These are phyloP conservation scores for Wickerhamiella galacta DNA, from an alignment of 805 yeast species.

Conservation along the genomic window DNA sequence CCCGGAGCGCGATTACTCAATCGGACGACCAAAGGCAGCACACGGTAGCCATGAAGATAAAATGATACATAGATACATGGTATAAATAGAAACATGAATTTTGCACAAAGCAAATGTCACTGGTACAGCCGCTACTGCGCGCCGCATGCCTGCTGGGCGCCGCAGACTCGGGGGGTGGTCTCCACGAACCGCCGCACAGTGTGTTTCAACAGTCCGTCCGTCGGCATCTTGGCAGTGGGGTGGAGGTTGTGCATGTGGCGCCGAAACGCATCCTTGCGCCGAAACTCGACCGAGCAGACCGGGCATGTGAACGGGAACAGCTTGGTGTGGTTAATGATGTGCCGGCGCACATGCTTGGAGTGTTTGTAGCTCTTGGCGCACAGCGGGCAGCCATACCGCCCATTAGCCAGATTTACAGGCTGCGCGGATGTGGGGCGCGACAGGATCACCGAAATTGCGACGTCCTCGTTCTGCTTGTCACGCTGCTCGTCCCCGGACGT, in stretches of 20 bases:
- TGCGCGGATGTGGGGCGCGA: slow-evolving; percentile 1
- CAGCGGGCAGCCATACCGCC: slow-evolving; percentile 10
- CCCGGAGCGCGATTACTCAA: no score
- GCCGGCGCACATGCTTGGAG: slow-evolving; percentile 13
- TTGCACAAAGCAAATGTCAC: no score
- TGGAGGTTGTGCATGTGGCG: slow-evolving; percentile 7
- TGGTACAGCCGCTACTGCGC: background rate
- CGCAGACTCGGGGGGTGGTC: background rate
- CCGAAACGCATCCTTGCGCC: slow-evolving; percentile 11
- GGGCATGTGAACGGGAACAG: slow-evolving; percentile 8
- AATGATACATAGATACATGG: no score
- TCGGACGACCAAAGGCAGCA: no score
- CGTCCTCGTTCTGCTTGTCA: slow-evolving; percentile 1
- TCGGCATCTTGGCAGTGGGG: slow-evolving; percentile 1
- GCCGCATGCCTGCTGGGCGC: background rate
- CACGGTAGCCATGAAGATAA: no score
- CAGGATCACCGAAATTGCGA: slow-evolving; percentile 4
- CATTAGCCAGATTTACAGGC: slow-evolving; percentile 7
- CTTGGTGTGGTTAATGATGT: slow-evolving; percentile 10
- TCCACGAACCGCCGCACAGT: background rate
- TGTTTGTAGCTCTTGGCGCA: slow-evolving; percentile 11
- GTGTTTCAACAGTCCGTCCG: background rate
- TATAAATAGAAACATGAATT: no score
- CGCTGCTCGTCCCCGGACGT: no score
- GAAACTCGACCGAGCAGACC: slow-evolving; percentile 8